phyloP scores from a whole-genome alignment of 257 asterid genomes.

The Salvia hispanica region DNA sequence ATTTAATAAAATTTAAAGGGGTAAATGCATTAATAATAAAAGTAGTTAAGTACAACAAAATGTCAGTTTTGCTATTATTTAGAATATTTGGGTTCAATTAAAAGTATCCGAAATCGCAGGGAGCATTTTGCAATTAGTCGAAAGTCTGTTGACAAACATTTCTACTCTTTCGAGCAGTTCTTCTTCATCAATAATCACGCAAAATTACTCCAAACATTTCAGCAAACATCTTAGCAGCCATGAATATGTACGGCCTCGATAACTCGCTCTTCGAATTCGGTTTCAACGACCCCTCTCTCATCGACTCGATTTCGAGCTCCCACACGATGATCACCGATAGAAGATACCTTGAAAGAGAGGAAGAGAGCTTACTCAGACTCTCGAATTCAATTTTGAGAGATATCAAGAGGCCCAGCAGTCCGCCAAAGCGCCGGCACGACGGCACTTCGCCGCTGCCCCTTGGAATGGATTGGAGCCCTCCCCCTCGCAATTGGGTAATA shows the following conservation, averaged over 20 bases:
- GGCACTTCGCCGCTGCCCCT: slow-evolving; percentile 82
- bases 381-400: slow-evolving; percentile 37
- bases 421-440: slow-evolving; percentile 66
- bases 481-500: slow-evolving; percentile 67
- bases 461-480: slow-evolving; percentile 89
- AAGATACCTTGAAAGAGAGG: slow-evolving; percentile 30
- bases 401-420: slow-evolving; percentile 33
- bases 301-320: slow-evolving; percentile 46
- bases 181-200: slow-evolving; percentile 21
- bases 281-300: slow-evolving; percentile 48
- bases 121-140: slow-evolving; percentile 13
- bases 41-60: no score
- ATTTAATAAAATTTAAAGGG: no score
- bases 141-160: not conserved
- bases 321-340: slow-evolving; percentile 31
- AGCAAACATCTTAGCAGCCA: slow-evolving; percentile 26
- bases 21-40: no score
- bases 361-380: slow-evolving; percentile 32
- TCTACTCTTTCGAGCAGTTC: not conserved
- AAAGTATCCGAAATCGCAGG: not conserved
- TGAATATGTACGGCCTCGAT: slow-evolving; percentile 57
- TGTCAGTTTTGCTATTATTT: not conserved
- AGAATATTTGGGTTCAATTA: not conserved
- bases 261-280: slow-evolving; percentile 53
- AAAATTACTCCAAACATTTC: slow-evolving; percentile 15